A percentile compares a stretch with the other conserved stretches of the same genome.
Evolutionary conservation across 176 grass and related monocot species (phyloP).

Genomic region (Triticum urartu): DNA sequence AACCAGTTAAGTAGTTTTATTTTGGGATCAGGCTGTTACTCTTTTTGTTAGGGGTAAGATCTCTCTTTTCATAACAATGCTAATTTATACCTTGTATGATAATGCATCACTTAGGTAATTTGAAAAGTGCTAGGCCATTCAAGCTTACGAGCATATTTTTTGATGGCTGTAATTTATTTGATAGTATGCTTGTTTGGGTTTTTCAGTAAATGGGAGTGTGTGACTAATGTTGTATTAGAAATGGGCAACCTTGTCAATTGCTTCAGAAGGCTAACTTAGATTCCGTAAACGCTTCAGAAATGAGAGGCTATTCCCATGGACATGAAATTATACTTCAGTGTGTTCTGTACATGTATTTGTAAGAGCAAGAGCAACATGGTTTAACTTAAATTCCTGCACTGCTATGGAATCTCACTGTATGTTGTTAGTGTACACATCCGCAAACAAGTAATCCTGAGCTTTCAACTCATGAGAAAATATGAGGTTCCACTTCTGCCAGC

Average conservation of each 20-base stretch:
- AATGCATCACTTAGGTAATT: background rate
- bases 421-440: background rate
- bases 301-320: conserved; percentile 6
- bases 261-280: background rate
- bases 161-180: conserved; percentile 19
- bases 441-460: conserved; percentile 7
- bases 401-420: background rate
- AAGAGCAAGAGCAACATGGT: background rate
- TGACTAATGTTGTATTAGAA: background rate
- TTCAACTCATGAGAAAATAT: background rate
- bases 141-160: background rate
- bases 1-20: background rate
- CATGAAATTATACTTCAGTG: background rate
- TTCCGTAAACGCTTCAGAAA: background rate
- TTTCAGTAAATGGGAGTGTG: background rate
- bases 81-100: background rate
- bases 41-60: background rate
- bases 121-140: background rate
- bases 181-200: conserved; percentile 8
- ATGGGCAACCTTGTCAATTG: background rate
- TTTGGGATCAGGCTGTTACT: background rate
- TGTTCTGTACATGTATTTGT: conserved; percentile 11
- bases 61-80: background rate
- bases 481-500: background rate
- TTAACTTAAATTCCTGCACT: conserved; percentile 11